These are phyloP conservation scores for Elsinoe necatrix DNA, from an alignment of 2,329 filamentous ascomycete species.

Conservation along the genomic window DNA sequence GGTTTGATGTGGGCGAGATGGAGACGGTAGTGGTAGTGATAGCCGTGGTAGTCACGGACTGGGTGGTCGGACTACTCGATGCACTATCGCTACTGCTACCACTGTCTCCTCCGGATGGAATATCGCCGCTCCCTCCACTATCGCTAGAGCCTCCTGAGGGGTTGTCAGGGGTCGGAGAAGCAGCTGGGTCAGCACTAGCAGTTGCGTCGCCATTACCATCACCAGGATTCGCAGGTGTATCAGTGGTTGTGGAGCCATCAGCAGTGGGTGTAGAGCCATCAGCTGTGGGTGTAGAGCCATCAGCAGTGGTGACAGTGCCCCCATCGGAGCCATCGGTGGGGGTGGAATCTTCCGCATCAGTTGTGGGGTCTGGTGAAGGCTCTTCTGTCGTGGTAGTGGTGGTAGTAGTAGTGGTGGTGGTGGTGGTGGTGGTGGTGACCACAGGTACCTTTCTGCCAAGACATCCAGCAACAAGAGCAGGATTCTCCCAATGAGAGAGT, in stretches of 20 bases:
- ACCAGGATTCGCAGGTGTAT: neutral
- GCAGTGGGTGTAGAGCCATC: too few relatives aligned
- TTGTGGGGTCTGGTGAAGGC: neutral
- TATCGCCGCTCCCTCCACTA: neutral
- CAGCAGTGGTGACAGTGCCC: neutral
- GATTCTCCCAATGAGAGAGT: constrained; percentile 6
- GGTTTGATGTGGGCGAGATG: neutral
- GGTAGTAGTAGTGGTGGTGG: neutral
- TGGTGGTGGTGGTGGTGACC: constrained; percentile 1
- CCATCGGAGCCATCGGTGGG: neutral
- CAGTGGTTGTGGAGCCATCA: too few relatives aligned
- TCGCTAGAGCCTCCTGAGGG: neutral
- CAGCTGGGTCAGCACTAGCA: neutral
- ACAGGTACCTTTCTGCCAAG: constrained; percentile 8
- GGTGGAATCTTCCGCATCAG: neutral
- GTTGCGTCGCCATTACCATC: neutral
- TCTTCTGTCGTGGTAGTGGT: neutral
- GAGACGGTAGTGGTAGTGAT: neutral
- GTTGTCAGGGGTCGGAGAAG: neutral
- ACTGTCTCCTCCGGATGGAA: too few relatives aligned
- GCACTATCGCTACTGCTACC: too few relatives aligned
- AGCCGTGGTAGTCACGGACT: neutral
- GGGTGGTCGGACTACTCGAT: neutral
- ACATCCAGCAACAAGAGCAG: constrained; percentile 8
- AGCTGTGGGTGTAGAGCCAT: neutral